Evolutionary conservation across 2,329 filamentous ascomycete genomes (phyloP).

Genomic region (Beauveria scarabaeidicola): DNA sequence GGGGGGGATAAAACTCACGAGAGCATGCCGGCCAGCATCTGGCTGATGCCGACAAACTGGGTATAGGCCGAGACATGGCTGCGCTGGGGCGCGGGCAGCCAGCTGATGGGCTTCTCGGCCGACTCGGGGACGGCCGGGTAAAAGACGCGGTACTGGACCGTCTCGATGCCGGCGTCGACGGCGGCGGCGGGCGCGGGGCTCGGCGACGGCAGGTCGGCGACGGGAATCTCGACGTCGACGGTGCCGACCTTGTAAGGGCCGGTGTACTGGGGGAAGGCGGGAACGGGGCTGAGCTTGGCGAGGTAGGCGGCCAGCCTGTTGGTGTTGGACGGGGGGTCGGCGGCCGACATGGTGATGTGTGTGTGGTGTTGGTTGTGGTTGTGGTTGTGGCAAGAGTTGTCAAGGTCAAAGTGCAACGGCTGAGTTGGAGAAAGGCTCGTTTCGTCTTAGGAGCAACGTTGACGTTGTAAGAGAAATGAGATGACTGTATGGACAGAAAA

Average conservation of each 20-base stretch:
- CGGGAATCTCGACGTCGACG: conserved; percentile 71
- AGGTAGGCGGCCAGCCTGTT: conserved; percentile 38
- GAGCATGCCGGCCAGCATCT: conserved; percentile 47
- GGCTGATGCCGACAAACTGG: conserved; percentile 61
- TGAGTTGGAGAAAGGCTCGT: neutral
- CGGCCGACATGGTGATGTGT: conserved; percentile 1
- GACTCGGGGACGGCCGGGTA: conserved; percentile 58
- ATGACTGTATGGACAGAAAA: neutral
- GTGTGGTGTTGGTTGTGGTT: neutral
- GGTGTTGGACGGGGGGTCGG: neutral
- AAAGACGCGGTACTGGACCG: conserved; percentile 73
- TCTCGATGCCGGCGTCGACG: conserved; percentile 49
- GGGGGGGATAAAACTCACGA: conserved; percentile 38
- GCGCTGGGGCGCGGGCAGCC: conserved; percentile 70
- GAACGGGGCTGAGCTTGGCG: conserved; percentile 57
- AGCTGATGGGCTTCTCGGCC: conserved; percentile 54
- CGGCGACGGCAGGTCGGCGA: conserved; percentile 48
- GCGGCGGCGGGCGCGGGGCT: conserved; percentile 45
- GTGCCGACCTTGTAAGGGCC: conserved; percentile 74
- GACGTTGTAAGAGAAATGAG: neutral
- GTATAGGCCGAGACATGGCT: conserved; percentile 68
- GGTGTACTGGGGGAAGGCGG: conserved; percentile 64
- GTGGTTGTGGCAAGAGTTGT: neutral
- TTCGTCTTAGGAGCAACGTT: neutral
- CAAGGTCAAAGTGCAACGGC: neutral